phyloP scores from a whole-genome alignment of 495 filamentous ascomycete genomes.

The Penicillium samsonianum region DNA sequence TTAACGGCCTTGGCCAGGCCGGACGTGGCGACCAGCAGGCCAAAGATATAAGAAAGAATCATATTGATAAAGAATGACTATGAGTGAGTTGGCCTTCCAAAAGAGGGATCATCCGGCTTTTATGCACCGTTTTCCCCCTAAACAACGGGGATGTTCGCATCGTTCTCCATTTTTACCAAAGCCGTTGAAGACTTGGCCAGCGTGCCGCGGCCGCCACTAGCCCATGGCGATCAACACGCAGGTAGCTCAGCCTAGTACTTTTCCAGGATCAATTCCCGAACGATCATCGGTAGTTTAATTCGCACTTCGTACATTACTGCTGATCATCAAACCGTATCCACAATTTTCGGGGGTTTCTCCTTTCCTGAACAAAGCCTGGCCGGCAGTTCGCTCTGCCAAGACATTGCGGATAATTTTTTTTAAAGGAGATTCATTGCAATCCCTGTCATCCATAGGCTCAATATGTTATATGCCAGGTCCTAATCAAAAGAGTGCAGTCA shows the following conservation, averaged over 20 bases:
- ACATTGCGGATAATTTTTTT: too few relatives aligned
- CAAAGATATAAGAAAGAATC: conserved; percentile 4
- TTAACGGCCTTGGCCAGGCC: conserved; percentile 29
- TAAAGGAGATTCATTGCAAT: too few relatives aligned
- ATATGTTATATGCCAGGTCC: too few relatives aligned
- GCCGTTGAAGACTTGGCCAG: neutral
- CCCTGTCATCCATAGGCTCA: too few relatives aligned
- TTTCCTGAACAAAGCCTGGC: neutral
- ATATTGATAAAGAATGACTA: conserved; percentile 7
- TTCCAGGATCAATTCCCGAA: neutral
- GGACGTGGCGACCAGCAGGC: neutral
- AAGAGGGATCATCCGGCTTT: neutral
- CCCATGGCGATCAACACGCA: neutral
- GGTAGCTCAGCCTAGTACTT: neutral
- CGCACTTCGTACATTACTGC: neutral
- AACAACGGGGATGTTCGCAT: neutral
- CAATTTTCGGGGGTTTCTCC: neutral
- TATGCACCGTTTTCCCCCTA: neutral
- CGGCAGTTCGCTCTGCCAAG: too few relatives aligned
- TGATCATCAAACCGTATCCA: neutral
- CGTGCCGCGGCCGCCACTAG: neutral
- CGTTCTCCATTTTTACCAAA: conserved; percentile 1
- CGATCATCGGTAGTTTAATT: conserved; percentile 6
- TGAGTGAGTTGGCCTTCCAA: neutral
- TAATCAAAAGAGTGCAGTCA: too few relatives aligned